Base-by-base conservation (phyloP, 2,329 filamentous ascomycete species). In the Emergomyces africanus region DNA sequence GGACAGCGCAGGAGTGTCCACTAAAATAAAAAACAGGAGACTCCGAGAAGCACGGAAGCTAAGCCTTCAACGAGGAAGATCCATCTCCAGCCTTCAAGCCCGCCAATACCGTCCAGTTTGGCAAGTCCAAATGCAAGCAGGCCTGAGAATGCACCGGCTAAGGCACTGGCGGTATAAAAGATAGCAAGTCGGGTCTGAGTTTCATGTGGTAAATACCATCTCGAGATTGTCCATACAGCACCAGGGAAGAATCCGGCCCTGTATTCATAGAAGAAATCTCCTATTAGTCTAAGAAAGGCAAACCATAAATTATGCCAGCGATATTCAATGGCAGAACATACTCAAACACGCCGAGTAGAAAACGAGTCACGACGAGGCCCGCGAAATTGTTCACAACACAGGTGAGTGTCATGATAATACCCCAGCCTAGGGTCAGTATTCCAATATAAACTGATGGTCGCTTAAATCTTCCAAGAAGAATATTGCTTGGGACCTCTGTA, bases 81-180 rank as follows among this genome's bases (percentile, higher is more conserved):
- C 63, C 48, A 54, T 18, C 57, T 25, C 57, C 57, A 59, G 12
- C 57, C 57, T 23, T 33, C 49, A 37, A 54, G 37, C 9, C 57
- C 57, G 28, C 76, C 83, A 2, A 83, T 68, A 0, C 85, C 81
- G 64, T 90, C 82, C 88, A 96, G 91, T 68, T 94, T 89, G n/a
- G 89, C 89, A 63, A 96, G 95, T 0, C 86, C 91, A 1, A 84
- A 86, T 0, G 91, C 91, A 4, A 96, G 79, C 0, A 96, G 80
- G 1, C 90, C 90, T 49, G 89, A 90, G 66, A 96, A 96, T 0
- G 90, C 90, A 0, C 89, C 89, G 0, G 88, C 86, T 0, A 94
- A 74, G 0, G 89, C 88, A 0, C 89, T 89, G 0, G 88, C 87
- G 0, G 87, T 90, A 76, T 94, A 95, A 77, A 94, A 92, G 59